phyloP scores from a whole-genome alignment of 805 yeast species.

The Myxozyma neglecta region DNA sequence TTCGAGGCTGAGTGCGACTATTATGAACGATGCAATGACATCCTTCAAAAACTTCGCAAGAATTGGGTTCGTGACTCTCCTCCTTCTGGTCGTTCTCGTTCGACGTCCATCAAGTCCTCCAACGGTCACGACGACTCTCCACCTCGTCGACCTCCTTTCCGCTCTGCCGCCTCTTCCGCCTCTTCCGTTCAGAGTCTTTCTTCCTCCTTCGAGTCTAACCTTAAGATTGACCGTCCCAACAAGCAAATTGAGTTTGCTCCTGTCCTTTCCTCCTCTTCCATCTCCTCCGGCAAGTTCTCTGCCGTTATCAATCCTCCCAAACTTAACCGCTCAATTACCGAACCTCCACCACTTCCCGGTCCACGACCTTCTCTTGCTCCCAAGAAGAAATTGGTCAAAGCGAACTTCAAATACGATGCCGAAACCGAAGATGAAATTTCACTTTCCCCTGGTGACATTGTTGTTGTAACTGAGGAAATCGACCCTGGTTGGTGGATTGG shows the following conservation, averaged over 20 bases:
- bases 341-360: constrained; percentile 26
- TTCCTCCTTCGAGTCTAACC: constrained; percentile 3
- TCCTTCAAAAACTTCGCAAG: constrained; percentile 19
- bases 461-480: constrained; percentile 29
- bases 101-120: constrained; percentile 16
- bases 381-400: constrained; percentile 28
- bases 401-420: constrained; percentile 29
- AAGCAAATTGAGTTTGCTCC: constrained; percentile 6
- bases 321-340: constrained; percentile 24
- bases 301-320: constrained; percentile 24
- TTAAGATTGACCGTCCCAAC: constrained; percentile 12
- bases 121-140: constrained; percentile 18
- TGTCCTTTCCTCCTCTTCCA: constrained; percentile 3
- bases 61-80: constrained; percentile 27
- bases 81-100: constrained; percentile 26
- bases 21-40: constrained; percentile 27
- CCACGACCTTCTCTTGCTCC: constrained; percentile 24
- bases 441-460: constrained; percentile 31
- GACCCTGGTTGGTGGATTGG: constrained; percentile 35
- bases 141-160: constrained; percentile 19
- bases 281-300: constrained; percentile 25
- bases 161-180: constrained; percentile 16
- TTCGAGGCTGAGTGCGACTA: constrained; percentile 33
- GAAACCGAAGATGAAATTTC: constrained; percentile 33
- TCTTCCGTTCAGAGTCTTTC: constrained; percentile 15